Base-by-base conservation (phyloP, 352 stramenopile species). In the Globisporangium spiculum region DNA sequence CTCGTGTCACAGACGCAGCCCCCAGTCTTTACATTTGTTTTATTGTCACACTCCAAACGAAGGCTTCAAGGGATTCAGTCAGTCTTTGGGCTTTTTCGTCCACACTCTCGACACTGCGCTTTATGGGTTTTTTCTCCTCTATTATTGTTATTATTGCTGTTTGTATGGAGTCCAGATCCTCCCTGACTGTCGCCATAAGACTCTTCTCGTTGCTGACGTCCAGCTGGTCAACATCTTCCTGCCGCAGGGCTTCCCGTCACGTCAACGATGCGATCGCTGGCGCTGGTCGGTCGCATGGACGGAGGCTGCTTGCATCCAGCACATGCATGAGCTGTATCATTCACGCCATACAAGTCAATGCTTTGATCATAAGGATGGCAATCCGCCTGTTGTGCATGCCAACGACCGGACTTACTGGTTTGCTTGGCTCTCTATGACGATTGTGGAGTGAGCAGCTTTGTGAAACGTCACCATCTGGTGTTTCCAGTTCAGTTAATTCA, bases 211-310 rank as follows among this genome's bases (percentile, higher is more conserved):
- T 62, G 56, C 56, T n/a, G 20, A 50, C 20, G 55, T 16, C 56
- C 56, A 62, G 56, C 56, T 50, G 56, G 56, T 62, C 56, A 62
- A 50, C 32, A 46, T 46, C 44, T 52, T 22, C 18, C 16, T n/a
- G 41, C 8, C 41, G 6, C 8, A 8, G 41, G 16, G 41, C 41
- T 52, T 52, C 44, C 44, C 44, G 44, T 52, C 44, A 22, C 44
- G 16, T 52, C 44, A 24, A 24, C 50, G 56, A 62, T 62, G 30
- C 7, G 16, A 22, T 22, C 8, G 9, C 24, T 38, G 14, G 27
- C 14, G 16, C 16, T 60, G 27, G 27, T 32, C 27, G 16, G 27
- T 26, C 54, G 27, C 44, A 22, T 52, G 27, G 27, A 6, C 27
- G 44, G 16, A 52, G 44, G 6, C 44, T 22, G 18, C 27, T 2